Base-by-base conservation (phyloP, 257 asterid genomes). In the Linaria vulgaris region DNA sequence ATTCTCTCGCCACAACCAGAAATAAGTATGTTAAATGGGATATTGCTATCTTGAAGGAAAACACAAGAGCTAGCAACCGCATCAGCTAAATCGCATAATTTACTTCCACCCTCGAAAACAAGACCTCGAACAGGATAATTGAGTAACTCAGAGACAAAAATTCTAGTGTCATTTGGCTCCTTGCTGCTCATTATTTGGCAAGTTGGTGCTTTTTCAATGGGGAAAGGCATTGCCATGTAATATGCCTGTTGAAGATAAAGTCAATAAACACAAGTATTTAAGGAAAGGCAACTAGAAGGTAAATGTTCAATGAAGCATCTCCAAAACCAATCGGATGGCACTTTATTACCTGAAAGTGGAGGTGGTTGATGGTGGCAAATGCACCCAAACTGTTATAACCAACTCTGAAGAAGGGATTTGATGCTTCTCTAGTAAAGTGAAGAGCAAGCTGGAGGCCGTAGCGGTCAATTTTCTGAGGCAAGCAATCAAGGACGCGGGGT, bases 341-440 rank as follows among this genome's bases (percentile, higher is more conserved):
- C 24, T 58, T 16, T 59, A 12, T 61, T 62, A 88, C 96, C 94
- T 88, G 96, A 68, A 85, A 88, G 77, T 88, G 96, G 59, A 83
- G 96, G 76, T 85, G 95, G 69, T 88, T 85, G 53, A 88, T 85
- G 60, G 96, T 85, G 74, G 91, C 88, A 73, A 88, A 88, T 53
- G 95, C 95, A 47, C 91, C 96, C 70, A 88, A 72, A 69, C 96
- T 82, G 74, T 88, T 88, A 69, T 85, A 88, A 68, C 91, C 94
- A 22, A 88, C 83, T 76, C 94, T 69, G 39, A 85, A 83, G 69
- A 63, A 77, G 38, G 87, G 94, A 70, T 83, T 86, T 0, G 76
- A 84, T 12, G 85, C 78, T 72, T 85, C 91, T 65, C 69, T 73
- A 34, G 88, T 81, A 1, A 83, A 81, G 67, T 59, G 67, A 59